Base-by-base conservation (phyloP, 2,329 filamentous ascomycete species). In the Gnomoniopsis sp. region DNA sequence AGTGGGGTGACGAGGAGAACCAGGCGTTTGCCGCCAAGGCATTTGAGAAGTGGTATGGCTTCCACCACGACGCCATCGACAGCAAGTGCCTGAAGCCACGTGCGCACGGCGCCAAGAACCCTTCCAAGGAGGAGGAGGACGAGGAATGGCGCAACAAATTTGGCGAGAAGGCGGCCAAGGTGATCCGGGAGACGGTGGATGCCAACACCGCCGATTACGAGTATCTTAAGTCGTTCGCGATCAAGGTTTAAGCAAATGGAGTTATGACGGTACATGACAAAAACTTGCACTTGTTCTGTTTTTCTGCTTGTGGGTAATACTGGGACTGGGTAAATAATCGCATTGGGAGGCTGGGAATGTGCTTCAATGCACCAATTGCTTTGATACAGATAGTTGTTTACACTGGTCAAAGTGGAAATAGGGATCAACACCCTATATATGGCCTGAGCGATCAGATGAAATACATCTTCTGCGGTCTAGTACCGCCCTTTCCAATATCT, bases 41-140 rank as follows among this genome's bases (percentile, higher is more conserved):
- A 19, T 98, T 98, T 75, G 91, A 93, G 76, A 98, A 99, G 78
- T 98, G 95, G 95, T 89, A 87, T 65, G 95, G 95, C 12, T 98
- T 96, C 77, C 95, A 98, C 72, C 90, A 98, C 66, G 95, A 98
- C 78, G 95, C 92, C 15, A 90, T 98, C 66, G 80, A 89, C 65
- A 96, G 90, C 70, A 88, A 82, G 41, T 87, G 86, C 62, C 77
- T 99, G 68, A 88, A 88, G 70, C 85, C 90, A 2, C 81, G 90
- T 69, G 79, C 80, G 49, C 81, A 87, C 64, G 82, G 85, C 26
- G 79, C 84, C 71, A 85, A 86, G 69, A 76, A 77, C 7, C 58
- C 86, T 65, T 86, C 82, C 2, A 78, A 82, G 17, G 88, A 90
- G 65, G 77, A 85, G 62, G 85, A 92, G 65, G 82, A 90, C 67